Evolutionary conservation across 306 rosid species (phyloP).

Genomic region (Arachis stenosperma): DNA sequence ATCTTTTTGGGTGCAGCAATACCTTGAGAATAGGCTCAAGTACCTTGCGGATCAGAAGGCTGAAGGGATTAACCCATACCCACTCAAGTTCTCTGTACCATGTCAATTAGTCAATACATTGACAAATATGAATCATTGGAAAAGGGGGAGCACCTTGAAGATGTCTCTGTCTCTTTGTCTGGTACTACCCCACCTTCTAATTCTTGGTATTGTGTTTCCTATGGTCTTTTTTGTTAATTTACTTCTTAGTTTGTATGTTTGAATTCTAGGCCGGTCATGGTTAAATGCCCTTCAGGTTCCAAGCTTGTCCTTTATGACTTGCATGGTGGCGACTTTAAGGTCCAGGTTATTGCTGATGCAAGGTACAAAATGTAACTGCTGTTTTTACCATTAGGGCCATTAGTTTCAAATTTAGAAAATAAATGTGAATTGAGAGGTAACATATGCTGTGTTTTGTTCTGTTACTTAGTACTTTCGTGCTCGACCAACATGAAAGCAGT

Average conservation of each 20-base stretch:
- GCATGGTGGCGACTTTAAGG: slow-evolving; percentile 43
- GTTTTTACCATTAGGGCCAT: neutral
- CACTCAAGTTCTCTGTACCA: no score
- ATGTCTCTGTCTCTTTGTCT: slow-evolving; percentile 62
- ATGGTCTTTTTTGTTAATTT: neutral
- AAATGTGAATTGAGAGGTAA: neutral
- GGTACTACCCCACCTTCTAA: slow-evolving; percentile 47
- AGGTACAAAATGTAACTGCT: slow-evolving; percentile 48
- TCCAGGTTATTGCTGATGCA: slow-evolving; percentile 88
- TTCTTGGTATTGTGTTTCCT: slow-evolving; percentile 37
- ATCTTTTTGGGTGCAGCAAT: no score
- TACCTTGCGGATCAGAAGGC: no score
- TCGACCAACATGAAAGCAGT: slow-evolving; percentile 14
- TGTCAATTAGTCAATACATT: no score
- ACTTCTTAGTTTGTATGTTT: slow-evolving; percentile 1
- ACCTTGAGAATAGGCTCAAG: no score
- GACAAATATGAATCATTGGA: slow-evolving; percentile 37
- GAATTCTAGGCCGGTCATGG: slow-evolving; percentile 60
- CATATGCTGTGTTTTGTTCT: neutral
- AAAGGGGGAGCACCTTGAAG: slow-evolving; percentile 80
- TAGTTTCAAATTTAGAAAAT: neutral
- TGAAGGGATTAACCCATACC: no score
- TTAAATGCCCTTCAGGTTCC: slow-evolving; percentile 70
- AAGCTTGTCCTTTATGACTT: slow-evolving; percentile 65
- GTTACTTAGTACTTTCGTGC: slow-evolving; percentile 21